Conservation (phyloP, 177 flowering plant species). For the Vitis hybrid region DNA sequence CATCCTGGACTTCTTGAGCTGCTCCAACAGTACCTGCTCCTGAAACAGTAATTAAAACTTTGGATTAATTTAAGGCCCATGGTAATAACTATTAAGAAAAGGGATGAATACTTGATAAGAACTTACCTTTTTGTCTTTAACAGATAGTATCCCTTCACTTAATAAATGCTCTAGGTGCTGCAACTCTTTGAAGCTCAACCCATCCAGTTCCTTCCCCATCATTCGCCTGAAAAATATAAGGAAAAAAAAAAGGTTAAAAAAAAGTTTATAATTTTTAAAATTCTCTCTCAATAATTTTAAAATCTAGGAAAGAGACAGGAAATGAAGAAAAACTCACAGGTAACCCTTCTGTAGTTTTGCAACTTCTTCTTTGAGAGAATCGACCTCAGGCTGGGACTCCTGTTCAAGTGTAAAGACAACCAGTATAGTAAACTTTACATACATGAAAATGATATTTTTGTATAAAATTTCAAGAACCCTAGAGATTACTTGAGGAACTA, state of each 20-base stretch:
- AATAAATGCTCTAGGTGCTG: constrained; percentile 23
- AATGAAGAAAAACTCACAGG: constrained; percentile 16
- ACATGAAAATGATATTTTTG: neutral
- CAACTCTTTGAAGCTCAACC: constrained; percentile 25
- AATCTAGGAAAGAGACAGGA: too few species aligned
- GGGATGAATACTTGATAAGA: neutral
- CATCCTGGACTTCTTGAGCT: constrained; percentile 18
- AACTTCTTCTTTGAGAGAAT: constrained; percentile 15
- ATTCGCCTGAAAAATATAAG: constrained; percentile 13
- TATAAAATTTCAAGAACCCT: too few species aligned
- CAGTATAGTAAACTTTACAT: neutral
- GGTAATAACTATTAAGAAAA: neutral
- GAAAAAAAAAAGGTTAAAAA: neutral
- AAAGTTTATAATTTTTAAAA: too few species aligned
- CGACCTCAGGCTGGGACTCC: constrained; percentile 2
- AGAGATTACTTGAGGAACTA: too few species aligned
- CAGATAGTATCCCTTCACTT: constrained; percentile 19
- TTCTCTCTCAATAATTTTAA: too few species aligned
- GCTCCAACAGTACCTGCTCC: constrained; percentile 25
- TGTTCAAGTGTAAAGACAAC: neutral
- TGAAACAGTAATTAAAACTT: constrained; percentile 7
- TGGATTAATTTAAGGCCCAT: neutral
- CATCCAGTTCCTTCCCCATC: constrained; percentile 28
- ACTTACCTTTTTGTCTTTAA: constrained; percentile 23
- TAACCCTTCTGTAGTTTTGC: constrained; percentile 9